phyloP scores from a whole-genome alignment of 371 early-diverging fungal species.

The Coemansia sp. region DNA sequence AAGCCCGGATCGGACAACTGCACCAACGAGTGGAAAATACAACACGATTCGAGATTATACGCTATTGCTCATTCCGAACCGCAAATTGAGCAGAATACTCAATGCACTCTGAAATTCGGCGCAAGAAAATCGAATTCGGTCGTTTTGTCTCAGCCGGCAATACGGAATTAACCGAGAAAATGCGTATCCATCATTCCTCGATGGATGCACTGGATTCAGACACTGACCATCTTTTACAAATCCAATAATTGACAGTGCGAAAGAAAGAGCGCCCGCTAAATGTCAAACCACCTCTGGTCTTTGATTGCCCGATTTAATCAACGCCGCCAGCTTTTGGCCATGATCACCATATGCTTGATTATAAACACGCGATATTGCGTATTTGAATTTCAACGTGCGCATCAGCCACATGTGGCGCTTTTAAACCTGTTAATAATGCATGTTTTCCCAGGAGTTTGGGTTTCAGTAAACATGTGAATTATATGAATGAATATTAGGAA shows the following conservation, averaged over 20 bases:
- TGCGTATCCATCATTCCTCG: slow-evolving; percentile 10
- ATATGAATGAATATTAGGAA: background rate
- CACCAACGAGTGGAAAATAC: background rate
- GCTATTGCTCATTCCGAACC: background rate
- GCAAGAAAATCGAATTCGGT: too few species aligned
- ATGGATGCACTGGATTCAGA: slow-evolving; percentile 36
- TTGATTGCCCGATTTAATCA: background rate
- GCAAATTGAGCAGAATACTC: too few species aligned
- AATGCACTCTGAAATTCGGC: background rate
- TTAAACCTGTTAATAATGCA: background rate
- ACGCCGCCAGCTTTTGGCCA: background rate
- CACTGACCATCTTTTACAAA: slow-evolving; percentile 34
- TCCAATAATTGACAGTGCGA: background rate
- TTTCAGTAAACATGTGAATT: background rate
- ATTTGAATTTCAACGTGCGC: background rate
- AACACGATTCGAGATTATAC: background rate
- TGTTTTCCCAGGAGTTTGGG: background rate
- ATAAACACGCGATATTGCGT: background rate
- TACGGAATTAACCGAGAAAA: background rate
- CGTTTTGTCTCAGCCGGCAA: too few species aligned
- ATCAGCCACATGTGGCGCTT: background rate
- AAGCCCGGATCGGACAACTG: background rate
- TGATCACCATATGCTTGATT: too few species aligned
- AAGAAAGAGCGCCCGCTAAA: background rate
- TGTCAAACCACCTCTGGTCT: background rate